Evolutionary conservation across 2,329 filamentous ascomycete genomes (phyloP).

Genomic region (Penicillium corylophilum): DNA sequence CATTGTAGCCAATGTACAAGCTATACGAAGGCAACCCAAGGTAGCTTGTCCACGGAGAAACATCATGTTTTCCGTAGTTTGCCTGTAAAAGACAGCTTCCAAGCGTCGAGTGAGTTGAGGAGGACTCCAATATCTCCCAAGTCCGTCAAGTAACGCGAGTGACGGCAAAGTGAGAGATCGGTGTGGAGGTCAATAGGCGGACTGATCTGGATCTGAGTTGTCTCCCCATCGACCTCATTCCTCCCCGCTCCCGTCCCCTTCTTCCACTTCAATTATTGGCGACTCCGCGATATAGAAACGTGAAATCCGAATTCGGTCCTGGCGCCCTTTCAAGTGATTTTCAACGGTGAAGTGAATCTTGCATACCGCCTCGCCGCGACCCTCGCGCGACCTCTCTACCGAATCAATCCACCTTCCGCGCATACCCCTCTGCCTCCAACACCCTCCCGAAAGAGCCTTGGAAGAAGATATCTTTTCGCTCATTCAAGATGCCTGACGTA

Average conservation of each 20-base stretch:
- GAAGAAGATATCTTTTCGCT: not conserved
- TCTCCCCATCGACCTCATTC: conserved; percentile 12
- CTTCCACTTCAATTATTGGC: conserved; percentile 3
- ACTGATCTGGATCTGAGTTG: conserved; percentile 4
- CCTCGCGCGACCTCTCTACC: not conserved
- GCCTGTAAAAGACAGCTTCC: not conserved
- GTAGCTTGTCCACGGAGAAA: not conserved
- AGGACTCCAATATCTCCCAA: not conserved
- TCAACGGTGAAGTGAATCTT: not conserved
- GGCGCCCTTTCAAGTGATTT: not conserved
- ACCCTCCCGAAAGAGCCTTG: not conserved
- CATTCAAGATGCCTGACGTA: conserved; percentile 36
- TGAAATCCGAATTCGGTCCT: not conserved
- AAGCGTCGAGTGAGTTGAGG: not conserved
- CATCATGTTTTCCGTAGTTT: not conserved
- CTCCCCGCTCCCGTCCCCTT: conserved; percentile 14
- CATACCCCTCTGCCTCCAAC: conserved; percentile 1
- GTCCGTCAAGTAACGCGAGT: not conserved
- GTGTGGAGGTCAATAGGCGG: not conserved
- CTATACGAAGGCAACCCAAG: not conserved
- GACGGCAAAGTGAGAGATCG: not conserved
- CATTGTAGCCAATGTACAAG: not conserved
- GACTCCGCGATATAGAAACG: not conserved
- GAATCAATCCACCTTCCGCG: not conserved
- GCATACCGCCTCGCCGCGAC: not conserved